Conservation (phyloP, 176 grass and related monocot genomes). For the Zizania latifolia region DNA sequence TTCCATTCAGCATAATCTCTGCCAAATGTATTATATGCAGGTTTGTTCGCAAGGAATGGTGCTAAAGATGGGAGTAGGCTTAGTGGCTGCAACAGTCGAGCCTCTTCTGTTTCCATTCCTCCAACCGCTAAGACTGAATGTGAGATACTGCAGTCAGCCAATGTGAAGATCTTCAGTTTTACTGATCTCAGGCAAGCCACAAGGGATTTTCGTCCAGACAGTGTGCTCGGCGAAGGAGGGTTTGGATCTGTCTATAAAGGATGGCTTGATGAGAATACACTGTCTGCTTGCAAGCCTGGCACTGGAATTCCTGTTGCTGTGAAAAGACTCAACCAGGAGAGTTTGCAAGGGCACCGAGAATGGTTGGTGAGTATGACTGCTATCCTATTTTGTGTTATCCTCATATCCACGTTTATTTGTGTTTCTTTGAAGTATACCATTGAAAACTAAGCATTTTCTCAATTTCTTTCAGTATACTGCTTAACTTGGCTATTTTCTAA, state of each 20-base stretch:
- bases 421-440: conserved; percentile 17
- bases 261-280: conserved; percentile 68
- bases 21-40: conserved; percentile 32
- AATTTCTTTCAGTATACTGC: background rate
- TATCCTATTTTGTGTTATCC: conserved; percentile 12
- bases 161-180: conserved; percentile 63
- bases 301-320: conserved; percentile 75
- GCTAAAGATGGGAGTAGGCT: conserved; percentile 50
- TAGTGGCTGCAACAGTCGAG: conserved; percentile 59
- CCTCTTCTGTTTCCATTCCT: conserved; percentile 57
- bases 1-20: background rate
- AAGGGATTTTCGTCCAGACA: conserved; percentile 82
- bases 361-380: conserved; percentile 66
- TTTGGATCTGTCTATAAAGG: conserved; percentile 93
- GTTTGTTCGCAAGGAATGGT: conserved; percentile 45
- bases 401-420: background rate
- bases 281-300: conserved; percentile 59
- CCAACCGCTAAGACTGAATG: conserved; percentile 43
- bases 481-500: conserved; percentile 8
- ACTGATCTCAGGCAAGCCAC: conserved; percentile 65
- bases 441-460: background rate
- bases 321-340: conserved; percentile 76
- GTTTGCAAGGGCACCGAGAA: conserved; percentile 77
- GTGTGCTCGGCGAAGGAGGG: conserved; percentile 71
- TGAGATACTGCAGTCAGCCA: conserved; percentile 63